phyloP scores from a whole-genome alignment of 257 asterid species.

The Jacaranda copaia region DNA sequence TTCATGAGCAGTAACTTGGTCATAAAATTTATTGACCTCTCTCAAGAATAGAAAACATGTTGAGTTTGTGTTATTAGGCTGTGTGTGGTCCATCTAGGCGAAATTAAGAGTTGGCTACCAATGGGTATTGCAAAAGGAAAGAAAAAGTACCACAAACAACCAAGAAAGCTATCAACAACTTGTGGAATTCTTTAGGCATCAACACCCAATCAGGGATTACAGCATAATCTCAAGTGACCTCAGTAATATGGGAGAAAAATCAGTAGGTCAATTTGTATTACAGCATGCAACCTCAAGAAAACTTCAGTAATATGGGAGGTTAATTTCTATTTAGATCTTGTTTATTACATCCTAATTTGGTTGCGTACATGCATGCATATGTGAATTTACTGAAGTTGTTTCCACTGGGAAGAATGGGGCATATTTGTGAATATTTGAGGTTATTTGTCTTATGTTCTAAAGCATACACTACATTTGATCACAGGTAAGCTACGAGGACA shows the following conservation, averaged over 20 bases:
- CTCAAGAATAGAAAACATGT: background rate
- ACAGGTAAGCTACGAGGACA: conserved; percentile 67
- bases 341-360: background rate
- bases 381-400: conserved; percentile 9
- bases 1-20: background rate
- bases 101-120: background rate
- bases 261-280: background rate
- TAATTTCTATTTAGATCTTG: background rate
- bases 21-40: background rate
- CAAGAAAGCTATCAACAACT: background rate
- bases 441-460: conserved; percentile 9
- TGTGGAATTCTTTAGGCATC: background rate
- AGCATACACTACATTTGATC: conserved; percentile 18
- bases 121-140: conserved; percentile 1
- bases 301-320: background rate
- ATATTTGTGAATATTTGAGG: conserved; percentile 3
- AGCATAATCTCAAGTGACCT: background rate
- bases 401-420: background rate
- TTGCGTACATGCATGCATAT: background rate
- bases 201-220: background rate
- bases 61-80: conserved; percentile 1
- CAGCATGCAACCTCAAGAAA: background rate
- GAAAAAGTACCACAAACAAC: background rate
- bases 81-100: background rate
- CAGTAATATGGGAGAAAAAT: background rate